Evolutionary conservation across 2,329 filamentous ascomycete species (phyloP).

Genomic region (Uncinocarpus reesii): DNA sequence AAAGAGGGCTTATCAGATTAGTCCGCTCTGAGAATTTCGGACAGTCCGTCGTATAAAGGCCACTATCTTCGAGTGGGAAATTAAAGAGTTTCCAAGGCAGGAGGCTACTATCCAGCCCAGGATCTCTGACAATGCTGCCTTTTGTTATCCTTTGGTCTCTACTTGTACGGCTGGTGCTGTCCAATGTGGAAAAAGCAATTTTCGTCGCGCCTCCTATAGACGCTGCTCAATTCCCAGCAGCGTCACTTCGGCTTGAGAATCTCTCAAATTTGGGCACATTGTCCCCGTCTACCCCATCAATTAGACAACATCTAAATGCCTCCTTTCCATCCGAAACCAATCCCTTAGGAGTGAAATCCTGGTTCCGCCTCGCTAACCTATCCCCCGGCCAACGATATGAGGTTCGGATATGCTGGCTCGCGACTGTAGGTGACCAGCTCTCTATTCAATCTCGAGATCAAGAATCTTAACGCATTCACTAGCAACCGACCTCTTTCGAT

Average conservation of each 20-base stretch:
- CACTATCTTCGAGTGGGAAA: not conserved
- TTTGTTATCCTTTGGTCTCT: constrained; percentile 16
- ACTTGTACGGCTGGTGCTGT: constrained; percentile 30
- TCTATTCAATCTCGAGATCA: not conserved
- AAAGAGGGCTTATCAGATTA: too few relatives aligned
- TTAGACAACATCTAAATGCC: constrained; percentile 56
- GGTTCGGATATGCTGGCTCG: constrained; percentile 84
- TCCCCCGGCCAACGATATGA: constrained; percentile 72
- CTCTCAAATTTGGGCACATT: constrained; percentile 55
- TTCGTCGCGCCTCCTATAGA: constrained; percentile 62
- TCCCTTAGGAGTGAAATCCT: constrained; percentile 55
- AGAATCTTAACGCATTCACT: not conserved
- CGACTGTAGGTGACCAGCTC: constrained; percentile 54
- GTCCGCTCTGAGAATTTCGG: too few relatives aligned
- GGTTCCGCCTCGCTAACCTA: constrained; percentile 67
- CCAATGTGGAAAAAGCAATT: constrained; percentile 85
- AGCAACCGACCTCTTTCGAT: constrained; percentile 80
- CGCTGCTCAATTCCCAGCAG: constrained; percentile 42
- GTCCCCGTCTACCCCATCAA: constrained; percentile 45
- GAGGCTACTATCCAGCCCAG: constrained; percentile 16
- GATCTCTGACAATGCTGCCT: not conserved
- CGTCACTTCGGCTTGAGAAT: constrained; percentile 34
- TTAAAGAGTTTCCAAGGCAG: constrained; percentile 14
- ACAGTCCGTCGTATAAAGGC: too few relatives aligned
- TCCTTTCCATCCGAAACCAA: constrained; percentile 51